These are phyloP conservation scores for Podospora bellae-mahoneyi DNA, from an alignment of 495 filamentous ascomycete species.

Conservation along the genomic window DNA sequence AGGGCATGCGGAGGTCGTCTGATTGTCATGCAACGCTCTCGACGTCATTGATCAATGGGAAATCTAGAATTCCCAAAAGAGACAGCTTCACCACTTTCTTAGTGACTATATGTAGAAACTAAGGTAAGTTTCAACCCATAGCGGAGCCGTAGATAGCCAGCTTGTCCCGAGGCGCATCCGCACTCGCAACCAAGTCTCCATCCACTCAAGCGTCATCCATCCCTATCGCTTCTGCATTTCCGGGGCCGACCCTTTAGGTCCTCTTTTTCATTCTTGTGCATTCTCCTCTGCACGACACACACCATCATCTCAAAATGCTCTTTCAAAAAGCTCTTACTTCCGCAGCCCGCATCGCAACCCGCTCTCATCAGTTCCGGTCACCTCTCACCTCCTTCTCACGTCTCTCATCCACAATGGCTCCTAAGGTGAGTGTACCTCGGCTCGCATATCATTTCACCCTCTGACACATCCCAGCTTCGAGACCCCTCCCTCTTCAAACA, in stretches of 20 bases:
- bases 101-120: background rate
- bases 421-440: constrained; percentile 34
- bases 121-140: constrained; percentile 2
- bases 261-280: constrained; percentile 1
- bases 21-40: constrained; percentile 11
- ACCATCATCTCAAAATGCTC: constrained; percentile 20
- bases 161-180: constrained; percentile 2
- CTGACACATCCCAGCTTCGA: constrained; percentile 56
- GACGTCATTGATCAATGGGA: background rate
- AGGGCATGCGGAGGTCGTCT: constrained; percentile 12
- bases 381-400: constrained; percentile 25
- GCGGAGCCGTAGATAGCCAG: constrained; percentile 1
- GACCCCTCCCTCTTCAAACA: constrained; percentile 77
- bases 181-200: constrained; percentile 9
- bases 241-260: background rate
- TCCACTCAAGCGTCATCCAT: background rate
- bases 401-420: constrained; percentile 43
- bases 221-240: constrained; percentile 2
- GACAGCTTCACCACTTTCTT: constrained; percentile 14
- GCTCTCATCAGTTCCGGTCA: constrained; percentile 36
- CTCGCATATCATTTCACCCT: background rate
- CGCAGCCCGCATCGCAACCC: constrained; percentile 28
- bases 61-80: background rate
- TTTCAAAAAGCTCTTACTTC: constrained; percentile 38
- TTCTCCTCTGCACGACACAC: constrained; percentile 1